Evolutionary conservation across 352 stramenopile species (phyloP), one percentile per base, ranked within the genome.

Genomic region (Ophiocytium majus): DNA sequence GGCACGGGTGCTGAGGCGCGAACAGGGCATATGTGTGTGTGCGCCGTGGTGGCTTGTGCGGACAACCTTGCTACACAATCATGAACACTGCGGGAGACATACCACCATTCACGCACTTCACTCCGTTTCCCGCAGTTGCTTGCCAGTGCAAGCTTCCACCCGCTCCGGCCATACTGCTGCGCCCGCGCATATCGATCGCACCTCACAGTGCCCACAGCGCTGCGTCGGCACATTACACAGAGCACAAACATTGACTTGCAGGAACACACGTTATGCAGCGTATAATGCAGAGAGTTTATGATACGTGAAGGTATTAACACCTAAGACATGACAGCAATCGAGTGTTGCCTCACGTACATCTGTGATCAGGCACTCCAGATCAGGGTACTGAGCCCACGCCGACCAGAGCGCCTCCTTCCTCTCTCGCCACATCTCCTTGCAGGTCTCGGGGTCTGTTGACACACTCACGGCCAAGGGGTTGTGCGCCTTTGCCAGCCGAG

Each of bases 401-500:
- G 91, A 91, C 88, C 94, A 95, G 74, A 95, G 92, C 0, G 96
- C 93, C 83, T 93, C 89, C 88, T 95, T 94, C 32, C 93, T 90
- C 74, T 93, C 92, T 35, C 88, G 82, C 93, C 93, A 96, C 9
- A 95, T 79, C 31, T 87, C 17, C 37, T 74, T 87, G 66, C 85
- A 86, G 17, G 84, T 80, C 81, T 87, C 34, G 43, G 50, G 14
- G 5, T 37, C 0, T 50, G 82, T 50, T 10, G 10, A 23, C 37
- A 81, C 36, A 49, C 5, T 37, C 5, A 81, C 49, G 19, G 75
- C 31, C 36, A 81, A 17, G 28, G 75, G 75, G 5, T 31, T 81
- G 36, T 17, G 75, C 50, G 1, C 5, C 32, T 33, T 49, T 9
- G 36, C 31, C 50, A 81, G 32, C 50, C 10, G 1, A 63, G 31